These are phyloP conservation scores for Phytophthora hibernalis DNA, from an alignment of 352 stramenopile genomes.

Conservation along the genomic window DNA sequence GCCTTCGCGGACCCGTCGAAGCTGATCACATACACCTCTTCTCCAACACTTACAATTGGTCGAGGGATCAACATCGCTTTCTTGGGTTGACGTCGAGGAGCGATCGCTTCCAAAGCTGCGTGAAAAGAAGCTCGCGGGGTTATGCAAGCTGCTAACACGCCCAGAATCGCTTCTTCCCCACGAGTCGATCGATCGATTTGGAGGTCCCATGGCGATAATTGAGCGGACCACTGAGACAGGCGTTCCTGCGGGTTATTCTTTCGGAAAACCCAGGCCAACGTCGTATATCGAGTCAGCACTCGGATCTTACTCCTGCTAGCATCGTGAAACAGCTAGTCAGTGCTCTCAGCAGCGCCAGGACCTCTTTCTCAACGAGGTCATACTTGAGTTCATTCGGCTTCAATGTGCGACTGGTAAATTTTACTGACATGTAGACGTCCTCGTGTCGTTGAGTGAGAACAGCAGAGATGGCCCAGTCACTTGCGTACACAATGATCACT, in stretches of 20 bases:
- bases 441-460: constrained; percentile 22
- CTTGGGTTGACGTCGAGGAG: neutral
- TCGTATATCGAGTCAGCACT: constrained; percentile 8
- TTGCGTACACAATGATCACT: constrained; percentile 19
- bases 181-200: neutral
- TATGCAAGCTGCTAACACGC: neutral
- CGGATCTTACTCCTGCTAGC: constrained; percentile 7
- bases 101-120: neutral
- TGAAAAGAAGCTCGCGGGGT: neutral
- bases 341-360: too few relatives aligned
- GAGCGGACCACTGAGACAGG: neutral
- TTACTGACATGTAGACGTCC: constrained; percentile 7
- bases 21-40: constrained; percentile 5
- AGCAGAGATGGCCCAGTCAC: constrained; percentile 20
- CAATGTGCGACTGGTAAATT: constrained; percentile 15
- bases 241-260: neutral
- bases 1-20: constrained; percentile 9
- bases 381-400: constrained; percentile 30
- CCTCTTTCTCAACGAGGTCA: too few relatives aligned
- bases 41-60: neutral
- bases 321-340: constrained; percentile 15
- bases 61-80: neutral
- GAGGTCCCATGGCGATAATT: neutral
- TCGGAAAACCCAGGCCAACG: constrained; percentile 9
- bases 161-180: neutral